Percentiles rank a stretch among this genome's conserved stretches.
phyloP scores from a whole-genome alignment of 1,284 basidiomycete genomes.

The Cutaneotrichosporon sp. region DNA sequence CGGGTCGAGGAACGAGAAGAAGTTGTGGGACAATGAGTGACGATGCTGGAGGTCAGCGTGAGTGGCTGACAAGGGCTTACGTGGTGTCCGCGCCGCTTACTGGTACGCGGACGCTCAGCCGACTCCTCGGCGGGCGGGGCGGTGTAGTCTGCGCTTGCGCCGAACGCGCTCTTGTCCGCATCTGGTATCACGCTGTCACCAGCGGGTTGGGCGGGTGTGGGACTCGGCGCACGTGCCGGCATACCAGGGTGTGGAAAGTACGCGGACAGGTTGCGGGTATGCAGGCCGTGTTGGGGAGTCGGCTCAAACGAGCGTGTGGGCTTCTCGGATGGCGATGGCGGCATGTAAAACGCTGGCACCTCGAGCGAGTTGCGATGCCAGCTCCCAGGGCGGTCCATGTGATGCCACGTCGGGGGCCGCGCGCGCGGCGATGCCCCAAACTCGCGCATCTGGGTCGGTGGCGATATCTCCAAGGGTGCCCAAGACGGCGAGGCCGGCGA shows the following conservation, averaged over 20 bases:
- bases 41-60: conserved; percentile 60
- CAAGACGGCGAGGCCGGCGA: conserved; percentile 5
- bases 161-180: conserved; percentile 34
- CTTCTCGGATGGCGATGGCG: conserved; percentile 3
- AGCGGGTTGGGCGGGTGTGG: conserved; percentile 10
- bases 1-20: conserved; percentile 82
- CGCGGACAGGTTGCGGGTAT: conserved; percentile 84
- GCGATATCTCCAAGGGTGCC: not conserved
- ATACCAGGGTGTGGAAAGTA: conserved; percentile 80
- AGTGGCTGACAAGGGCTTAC: conserved; percentile 27
- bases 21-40: conserved; percentile 89
- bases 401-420: conserved; percentile 5
- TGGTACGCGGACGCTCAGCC: conserved; percentile 25
- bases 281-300: conserved; percentile 56
- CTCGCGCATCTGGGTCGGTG: not conserved
- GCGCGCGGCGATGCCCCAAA: not conserved
- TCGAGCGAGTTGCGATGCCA: conserved; percentile 15
- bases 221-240: conserved; percentile 39
- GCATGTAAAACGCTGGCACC: conserved; percentile 8
- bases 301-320: not conserved
- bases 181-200: conserved; percentile 33
- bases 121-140: not conserved
- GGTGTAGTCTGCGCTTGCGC: conserved; percentile 29
- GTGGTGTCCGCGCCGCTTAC: conserved; percentile 73
- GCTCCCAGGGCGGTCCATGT: not conserved